phyloP scores from a whole-genome alignment of 352 stramenopile species.

The Phytophthora pistaciae region DNA sequence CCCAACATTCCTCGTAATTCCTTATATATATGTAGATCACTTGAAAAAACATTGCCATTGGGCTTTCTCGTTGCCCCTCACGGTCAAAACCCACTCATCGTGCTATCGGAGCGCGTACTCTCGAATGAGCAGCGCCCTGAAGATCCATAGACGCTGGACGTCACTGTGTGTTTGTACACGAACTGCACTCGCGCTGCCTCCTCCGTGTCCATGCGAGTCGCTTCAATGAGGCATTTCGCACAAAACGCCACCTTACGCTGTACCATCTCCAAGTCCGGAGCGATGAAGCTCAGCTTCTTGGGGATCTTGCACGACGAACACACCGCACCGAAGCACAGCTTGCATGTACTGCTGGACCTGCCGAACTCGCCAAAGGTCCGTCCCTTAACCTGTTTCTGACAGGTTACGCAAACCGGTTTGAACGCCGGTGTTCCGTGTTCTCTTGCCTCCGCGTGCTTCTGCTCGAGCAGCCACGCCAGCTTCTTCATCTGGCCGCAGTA shows the following conservation, averaged over 20 bases:
- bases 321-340: conserved; percentile 18
- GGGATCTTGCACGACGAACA: conserved; percentile 26
- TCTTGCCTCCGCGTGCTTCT: conserved; percentile 8
- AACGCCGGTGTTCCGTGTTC: not conserved
- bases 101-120: conserved; percentile 1
- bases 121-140: not conserved
- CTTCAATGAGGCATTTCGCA: conserved; percentile 32
- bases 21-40: not conserved
- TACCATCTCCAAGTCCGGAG: conserved; percentile 17
- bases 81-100: not conserved
- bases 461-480: conserved; percentile 29
- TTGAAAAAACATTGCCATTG: not conserved
- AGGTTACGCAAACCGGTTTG: conserved; percentile 20
- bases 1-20: not conserved
- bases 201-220: conserved; percentile 21
- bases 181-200: conserved; percentile 26
- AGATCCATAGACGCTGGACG: conserved; percentile 9
- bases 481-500: conserved; percentile 50
- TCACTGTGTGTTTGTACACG: conserved; percentile 20
- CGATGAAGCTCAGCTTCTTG: conserved; percentile 40
- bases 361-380: conserved; percentile 5
- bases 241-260: conserved; percentile 40
- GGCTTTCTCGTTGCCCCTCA: not conserved
- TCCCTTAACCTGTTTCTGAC: conserved; percentile 12
- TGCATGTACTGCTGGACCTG: conserved; percentile 21